A percentile compares a stretch with the other conserved stretches of the same genome.
Conservation (phyloP, 257 asterid species). For the Misopates orontium region DNA sequence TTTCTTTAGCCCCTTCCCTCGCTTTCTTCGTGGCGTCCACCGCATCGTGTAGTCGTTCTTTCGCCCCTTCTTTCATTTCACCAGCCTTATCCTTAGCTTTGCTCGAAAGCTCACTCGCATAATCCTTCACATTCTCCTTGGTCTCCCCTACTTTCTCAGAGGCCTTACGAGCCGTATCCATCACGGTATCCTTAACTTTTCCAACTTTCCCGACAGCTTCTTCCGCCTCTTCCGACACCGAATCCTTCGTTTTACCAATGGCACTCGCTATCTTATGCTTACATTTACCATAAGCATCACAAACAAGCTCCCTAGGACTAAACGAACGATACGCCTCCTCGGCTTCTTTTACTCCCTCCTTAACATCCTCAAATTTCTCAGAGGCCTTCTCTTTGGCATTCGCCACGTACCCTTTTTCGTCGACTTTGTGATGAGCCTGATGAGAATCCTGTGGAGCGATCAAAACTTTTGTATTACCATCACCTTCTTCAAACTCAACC, state of each 20-base stretch:
- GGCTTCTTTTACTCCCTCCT: background rate
- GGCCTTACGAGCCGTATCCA: constrained; percentile 1
- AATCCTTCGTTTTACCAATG: constrained; percentile 40
- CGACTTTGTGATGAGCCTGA: constrained; percentile 29
- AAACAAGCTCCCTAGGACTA: constrained; percentile 50
- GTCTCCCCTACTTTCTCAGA: constrained; percentile 25
- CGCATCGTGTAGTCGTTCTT: constrained; percentile 21
- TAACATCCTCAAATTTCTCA: constrained; percentile 20
- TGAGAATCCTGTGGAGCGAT: constrained; percentile 51
- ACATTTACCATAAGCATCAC: constrained; percentile 58
- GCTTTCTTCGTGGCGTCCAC: constrained; percentile 24
- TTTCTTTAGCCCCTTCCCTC: constrained; percentile 19
- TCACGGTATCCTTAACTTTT: constrained; percentile 21
- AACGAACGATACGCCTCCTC: constrained; percentile 21
- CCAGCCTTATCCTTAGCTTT: constrained; percentile 25
- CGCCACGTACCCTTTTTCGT: background rate
- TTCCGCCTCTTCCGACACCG: constrained; percentile 26
- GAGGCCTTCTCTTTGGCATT: constrained; percentile 23
- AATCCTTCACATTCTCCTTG: constrained; percentile 31
- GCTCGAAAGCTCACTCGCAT: background rate
- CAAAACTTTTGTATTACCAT: constrained; percentile 48
- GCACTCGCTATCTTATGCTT: constrained; percentile 41
- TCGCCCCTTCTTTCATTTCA: constrained; percentile 3
- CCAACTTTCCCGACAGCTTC: background rate
- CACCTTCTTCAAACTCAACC: constrained; percentile 54